Evolutionary conservation across 768 basidiomycete genomes (phyloP).

Genomic region (Lactifluus pinguis): DNA sequence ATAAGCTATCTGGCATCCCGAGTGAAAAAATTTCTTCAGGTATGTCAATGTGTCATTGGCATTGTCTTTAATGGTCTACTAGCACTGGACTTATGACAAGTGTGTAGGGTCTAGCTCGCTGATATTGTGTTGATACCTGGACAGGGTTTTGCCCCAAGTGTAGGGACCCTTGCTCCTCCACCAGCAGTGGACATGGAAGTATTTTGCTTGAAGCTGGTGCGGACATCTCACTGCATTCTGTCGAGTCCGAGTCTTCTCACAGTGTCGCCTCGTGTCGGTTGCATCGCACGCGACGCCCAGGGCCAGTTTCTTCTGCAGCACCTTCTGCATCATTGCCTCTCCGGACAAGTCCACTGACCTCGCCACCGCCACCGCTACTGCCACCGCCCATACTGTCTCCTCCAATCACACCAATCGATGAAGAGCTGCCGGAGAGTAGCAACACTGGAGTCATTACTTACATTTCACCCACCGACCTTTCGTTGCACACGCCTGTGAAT

Average conservation of each 20-base stretch:
- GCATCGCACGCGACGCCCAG: constrained; percentile 52
- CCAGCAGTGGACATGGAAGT: constrained; percentile 93
- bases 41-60: no score
- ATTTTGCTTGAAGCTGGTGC: constrained; percentile 90
- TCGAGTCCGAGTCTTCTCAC: constrained; percentile 34
- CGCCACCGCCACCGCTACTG: constrained; percentile 38
- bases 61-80: no score
- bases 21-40: no score
- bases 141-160: constrained; percentile 95
- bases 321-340: no score
- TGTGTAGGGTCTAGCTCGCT: no score
- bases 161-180: no score
- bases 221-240: constrained; percentile 27
- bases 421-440: constrained; percentile 41
- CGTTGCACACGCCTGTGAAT: constrained; percentile 49
- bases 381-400: constrained; percentile 45
- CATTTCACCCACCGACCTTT: constrained; percentile 53
- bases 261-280: constrained; percentile 43
- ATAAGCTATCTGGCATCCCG: no score
- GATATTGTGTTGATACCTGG: no score
- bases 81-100: no score
- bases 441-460: constrained; percentile 44
- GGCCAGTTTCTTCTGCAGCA: constrained; percentile 33
- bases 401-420: constrained; percentile 70
- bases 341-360: no score